Conservation (phyloP, 1,284 basidiomycete genomes). For the Melampsora americana region DNA sequence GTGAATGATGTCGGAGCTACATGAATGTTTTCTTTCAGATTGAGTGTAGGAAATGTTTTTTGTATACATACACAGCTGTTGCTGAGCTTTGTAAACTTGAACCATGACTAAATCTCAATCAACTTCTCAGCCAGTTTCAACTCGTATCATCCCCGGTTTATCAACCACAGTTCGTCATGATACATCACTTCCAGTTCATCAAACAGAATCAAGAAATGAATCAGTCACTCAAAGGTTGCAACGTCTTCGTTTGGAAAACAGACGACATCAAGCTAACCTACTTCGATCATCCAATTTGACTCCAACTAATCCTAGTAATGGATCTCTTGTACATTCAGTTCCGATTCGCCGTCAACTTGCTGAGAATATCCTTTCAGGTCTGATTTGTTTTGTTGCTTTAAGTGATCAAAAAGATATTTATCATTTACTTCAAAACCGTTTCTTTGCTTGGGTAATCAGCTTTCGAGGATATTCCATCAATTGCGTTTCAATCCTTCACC, state of each 20-base stretch:
- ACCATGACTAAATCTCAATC: not conserved
- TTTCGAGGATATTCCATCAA: too few species aligned
- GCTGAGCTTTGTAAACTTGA: too few species aligned
- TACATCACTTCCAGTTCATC: not conserved
- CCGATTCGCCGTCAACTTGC: not conserved
- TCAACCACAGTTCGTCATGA: not conserved
- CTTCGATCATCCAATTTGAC: not conserved
- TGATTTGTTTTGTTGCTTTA: not conserved
- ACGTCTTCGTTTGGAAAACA: constrained; percentile 10
- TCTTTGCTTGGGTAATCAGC: too few species aligned
- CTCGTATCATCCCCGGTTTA: constrained; percentile 3
- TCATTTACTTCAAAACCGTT: too few species aligned
- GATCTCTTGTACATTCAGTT: not conserved
- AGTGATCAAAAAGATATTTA: too few species aligned
- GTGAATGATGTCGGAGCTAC: too few species aligned
- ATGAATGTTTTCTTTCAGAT: too few species aligned
- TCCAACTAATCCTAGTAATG: not conserved
- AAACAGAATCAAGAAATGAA: too few species aligned
- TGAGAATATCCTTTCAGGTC: not conserved
- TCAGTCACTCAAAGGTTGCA: constrained; percentile 11
- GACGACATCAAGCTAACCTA: constrained; percentile 10
- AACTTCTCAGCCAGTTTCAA: not conserved
- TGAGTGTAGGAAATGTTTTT: too few species aligned
- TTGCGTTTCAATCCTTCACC: not conserved
- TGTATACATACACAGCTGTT: too few species aligned